Evolutionary conservation across 495 filamentous ascomycete species (phyloP).

Genomic region (Aspergillus kassunensis): DNA sequence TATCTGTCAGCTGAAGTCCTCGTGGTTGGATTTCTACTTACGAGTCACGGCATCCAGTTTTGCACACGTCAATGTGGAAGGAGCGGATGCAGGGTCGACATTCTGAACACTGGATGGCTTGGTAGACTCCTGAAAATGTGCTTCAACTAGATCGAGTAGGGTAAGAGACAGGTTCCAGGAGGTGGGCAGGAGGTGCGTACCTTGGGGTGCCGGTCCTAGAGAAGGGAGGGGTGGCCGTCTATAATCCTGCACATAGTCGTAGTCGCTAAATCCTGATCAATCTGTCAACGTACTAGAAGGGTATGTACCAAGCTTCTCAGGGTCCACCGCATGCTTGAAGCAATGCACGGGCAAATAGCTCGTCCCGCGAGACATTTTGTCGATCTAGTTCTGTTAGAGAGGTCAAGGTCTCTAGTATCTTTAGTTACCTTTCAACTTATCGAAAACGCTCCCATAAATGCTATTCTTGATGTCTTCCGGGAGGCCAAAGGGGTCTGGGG

Average conservation of each 20-base stretch:
- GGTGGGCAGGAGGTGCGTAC: background rate
- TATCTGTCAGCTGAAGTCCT: background rate
- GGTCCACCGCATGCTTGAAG: conserved; percentile 8
- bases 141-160: background rate
- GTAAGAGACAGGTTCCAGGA: background rate
- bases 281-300: background rate
- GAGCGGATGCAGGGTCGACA: conserved; percentile 10
- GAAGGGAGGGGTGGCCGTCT: conserved; percentile 10
- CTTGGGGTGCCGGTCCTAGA: conserved; percentile 5
- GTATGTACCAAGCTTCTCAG: background rate
- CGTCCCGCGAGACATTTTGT: background rate
- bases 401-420: background rate
- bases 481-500: background rate
- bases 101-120: conserved; percentile 10
- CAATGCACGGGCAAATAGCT: background rate
- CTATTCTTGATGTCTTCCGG: background rate
- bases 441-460: background rate
- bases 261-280: conserved; percentile 1
- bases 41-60: conserved; percentile 1
- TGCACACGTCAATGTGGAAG: conserved; percentile 10
- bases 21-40: background rate
- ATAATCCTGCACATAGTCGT: conserved; percentile 10
- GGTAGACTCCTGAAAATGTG: background rate
- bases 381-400: background rate
- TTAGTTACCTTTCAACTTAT: conserved; percentile 2